Evolutionary conservation across 306 rosid genomes (phyloP).

Genomic region (Myrica gale): DNA sequence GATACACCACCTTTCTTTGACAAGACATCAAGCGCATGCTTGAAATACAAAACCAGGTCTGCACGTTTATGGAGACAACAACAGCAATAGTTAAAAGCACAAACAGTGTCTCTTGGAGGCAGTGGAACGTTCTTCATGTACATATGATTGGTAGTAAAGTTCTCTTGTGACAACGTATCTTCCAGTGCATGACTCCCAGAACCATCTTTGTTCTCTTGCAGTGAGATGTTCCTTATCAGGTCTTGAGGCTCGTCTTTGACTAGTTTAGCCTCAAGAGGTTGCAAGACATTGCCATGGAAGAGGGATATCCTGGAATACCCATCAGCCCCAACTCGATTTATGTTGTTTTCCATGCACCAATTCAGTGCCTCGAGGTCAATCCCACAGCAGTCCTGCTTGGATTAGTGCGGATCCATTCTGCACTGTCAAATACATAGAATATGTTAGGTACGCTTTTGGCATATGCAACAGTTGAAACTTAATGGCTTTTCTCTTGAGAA

Average conservation of each 20-base stretch:
- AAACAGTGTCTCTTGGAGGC: constrained; percentile 73
- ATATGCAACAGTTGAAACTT: background rate
- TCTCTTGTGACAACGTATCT: constrained; percentile 31
- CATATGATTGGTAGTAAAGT: constrained; percentile 35
- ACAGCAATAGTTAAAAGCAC: constrained; percentile 94
- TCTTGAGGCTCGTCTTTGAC: constrained; percentile 47
- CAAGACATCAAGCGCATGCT: constrained; percentile 60
- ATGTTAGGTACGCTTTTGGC: constrained; percentile 17
- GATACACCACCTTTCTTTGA: constrained; percentile 81
- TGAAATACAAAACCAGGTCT: constrained; percentile 74
- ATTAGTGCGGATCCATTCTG: constrained; percentile 81
- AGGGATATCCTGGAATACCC: constrained; percentile 76
- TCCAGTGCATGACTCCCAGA: constrained; percentile 30
- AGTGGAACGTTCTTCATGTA: constrained; percentile 37
- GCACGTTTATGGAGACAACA: constrained; percentile 89
- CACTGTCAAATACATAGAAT: constrained; percentile 44
- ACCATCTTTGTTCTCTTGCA: constrained; percentile 38
- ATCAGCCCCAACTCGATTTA: constrained; percentile 61
- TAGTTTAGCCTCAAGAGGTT: constrained; percentile 66
- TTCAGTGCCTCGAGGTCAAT: constrained; percentile 68
- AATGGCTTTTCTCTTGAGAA: background rate
- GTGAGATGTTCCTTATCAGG: constrained; percentile 42
- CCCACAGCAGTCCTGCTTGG: constrained; percentile 74
- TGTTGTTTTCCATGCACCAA: constrained; percentile 84
- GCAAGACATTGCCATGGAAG: constrained; percentile 85